Evolutionary conservation across 2,329 filamentous ascomycete genomes (phyloP).

Genomic region (Ophiosphaerella herpotricha): DNA sequence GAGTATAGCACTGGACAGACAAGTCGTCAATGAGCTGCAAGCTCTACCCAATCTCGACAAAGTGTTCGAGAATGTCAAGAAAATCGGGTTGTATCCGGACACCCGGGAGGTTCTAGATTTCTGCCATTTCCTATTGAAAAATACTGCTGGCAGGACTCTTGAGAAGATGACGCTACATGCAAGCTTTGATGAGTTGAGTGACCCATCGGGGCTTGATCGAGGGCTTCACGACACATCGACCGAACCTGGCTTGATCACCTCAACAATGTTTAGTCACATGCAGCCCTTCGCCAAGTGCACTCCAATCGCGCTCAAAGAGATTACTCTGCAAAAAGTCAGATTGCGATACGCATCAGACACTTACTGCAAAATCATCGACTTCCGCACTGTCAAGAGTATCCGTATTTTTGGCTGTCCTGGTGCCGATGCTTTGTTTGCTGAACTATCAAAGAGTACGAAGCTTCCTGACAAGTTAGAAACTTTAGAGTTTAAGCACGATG

Average conservation of each 20-base stretch:
- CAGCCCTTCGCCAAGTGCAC: slow-evolving; percentile 53
- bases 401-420: slow-evolving; percentile 52
- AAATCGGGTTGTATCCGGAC: slow-evolving; percentile 55
- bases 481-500: slow-evolving; percentile 54
- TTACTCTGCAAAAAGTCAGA: slow-evolving; percentile 52
- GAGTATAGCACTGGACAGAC: slow-evolving; percentile 51
- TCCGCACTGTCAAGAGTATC: slow-evolving; percentile 49
- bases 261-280: slow-evolving; percentile 53
- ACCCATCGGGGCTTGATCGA: slow-evolving; percentile 39
- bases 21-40: slow-evolving; percentile 49
- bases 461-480: slow-evolving; percentile 52
- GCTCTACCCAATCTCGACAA: slow-evolving; percentile 47
- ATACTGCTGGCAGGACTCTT: slow-evolving; percentile 42
- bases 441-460: slow-evolving; percentile 52
- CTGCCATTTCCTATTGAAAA: slow-evolving; percentile 50
- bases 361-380: slow-evolving; percentile 55
- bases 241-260: slow-evolving; percentile 52
- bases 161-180: slow-evolving; percentile 55
- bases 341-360: slow-evolving; percentile 54
- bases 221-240: slow-evolving; percentile 55
- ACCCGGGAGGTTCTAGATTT: slow-evolving; percentile 50
- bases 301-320: slow-evolving; percentile 50
- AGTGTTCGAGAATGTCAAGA: slow-evolving; percentile 49
- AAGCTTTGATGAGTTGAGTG: slow-evolving; percentile 48
- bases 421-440: slow-evolving; percentile 53